Evolutionary conservation across 768 basidiomycete species (phyloP).

Genomic region (Podaxis pistillaris): DNA sequence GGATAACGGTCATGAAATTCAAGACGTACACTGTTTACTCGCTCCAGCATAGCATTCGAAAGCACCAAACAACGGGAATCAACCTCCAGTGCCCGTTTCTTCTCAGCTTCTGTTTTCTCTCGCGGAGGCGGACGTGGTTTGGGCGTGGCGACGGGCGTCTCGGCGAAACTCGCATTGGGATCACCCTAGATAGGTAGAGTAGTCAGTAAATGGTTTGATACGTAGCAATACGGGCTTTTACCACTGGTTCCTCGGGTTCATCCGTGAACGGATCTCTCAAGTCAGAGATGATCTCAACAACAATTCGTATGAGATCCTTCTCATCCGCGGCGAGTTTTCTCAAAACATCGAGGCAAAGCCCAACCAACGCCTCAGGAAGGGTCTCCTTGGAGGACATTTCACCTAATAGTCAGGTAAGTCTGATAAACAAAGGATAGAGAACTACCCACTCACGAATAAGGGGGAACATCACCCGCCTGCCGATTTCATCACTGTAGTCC

Average conservation of each 20-base stretch:
- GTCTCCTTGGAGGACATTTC: constrained; percentile 76
- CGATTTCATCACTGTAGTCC: constrained; percentile 92
- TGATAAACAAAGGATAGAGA: background rate
- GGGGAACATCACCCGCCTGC: constrained; percentile 82
- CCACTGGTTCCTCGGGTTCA: constrained; percentile 24
- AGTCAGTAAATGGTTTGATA: background rate
- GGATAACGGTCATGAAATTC: constrained; percentile 18
- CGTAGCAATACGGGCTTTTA: background rate
- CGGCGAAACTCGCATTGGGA: constrained; percentile 27
- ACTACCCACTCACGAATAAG: constrained; percentile 67
- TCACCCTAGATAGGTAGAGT: constrained; percentile 9
- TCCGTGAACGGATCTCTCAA: constrained; percentile 55
- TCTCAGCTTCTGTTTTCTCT: constrained; percentile 60
- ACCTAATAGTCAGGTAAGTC: constrained; percentile 37
- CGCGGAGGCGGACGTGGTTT: constrained; percentile 22
- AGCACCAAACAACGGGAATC: constrained; percentile 83
- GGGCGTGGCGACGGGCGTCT: constrained; percentile 23
- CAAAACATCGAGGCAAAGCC: constrained; percentile 81
- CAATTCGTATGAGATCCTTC: constrained; percentile 80
- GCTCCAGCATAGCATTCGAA: constrained; percentile 85
- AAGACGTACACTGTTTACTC: constrained; percentile 78
- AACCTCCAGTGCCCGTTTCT: constrained; percentile 18
- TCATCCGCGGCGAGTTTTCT: constrained; percentile 70
- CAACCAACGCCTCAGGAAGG: constrained; percentile 69
- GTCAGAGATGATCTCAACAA: constrained; percentile 86